These are phyloP conservation scores for Debaryomyces sp. DNA, from an alignment of 1,139 yeast species.

Conservation along the genomic window DNA sequence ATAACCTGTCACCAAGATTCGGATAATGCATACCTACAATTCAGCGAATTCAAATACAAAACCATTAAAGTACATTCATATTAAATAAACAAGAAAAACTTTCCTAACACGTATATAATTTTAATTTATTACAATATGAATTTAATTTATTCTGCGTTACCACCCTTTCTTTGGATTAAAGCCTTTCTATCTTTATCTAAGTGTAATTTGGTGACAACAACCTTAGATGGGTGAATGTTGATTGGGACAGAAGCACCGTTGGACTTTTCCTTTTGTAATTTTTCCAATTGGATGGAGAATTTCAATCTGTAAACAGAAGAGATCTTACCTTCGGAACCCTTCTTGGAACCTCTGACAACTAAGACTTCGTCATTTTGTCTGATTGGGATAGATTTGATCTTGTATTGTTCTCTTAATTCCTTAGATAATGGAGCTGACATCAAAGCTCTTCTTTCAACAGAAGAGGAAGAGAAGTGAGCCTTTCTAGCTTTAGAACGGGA, in stretches of 20 bases:
- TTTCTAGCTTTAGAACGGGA: slow-evolving; percentile 99
- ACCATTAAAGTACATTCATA: slow-evolving; percentile 28
- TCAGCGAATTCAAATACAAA: slow-evolving; percentile 2
- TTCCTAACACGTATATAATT: slow-evolving; percentile 54
- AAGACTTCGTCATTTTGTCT: slow-evolving; percentile 97
- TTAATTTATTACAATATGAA: slow-evolving; percentile 13
- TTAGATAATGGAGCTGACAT: slow-evolving; percentile 99
- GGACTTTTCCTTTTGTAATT: slow-evolving; percentile 96
- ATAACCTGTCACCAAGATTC: not conserved
- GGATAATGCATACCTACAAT: not conserved
- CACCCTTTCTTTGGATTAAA: slow-evolving; percentile 67
- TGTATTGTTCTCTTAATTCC: slow-evolving; percentile 98
- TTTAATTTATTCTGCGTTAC: slow-evolving; percentile 35
- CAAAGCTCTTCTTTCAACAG: slow-evolving; percentile 92
- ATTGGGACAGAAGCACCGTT: slow-evolving; percentile 98
- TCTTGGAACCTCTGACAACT: slow-evolving; percentile 98
- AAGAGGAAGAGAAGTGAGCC: slow-evolving; percentile 99
- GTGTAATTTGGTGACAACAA: slow-evolving; percentile 97
- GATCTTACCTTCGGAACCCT: slow-evolving; percentile 99
- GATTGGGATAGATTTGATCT: slow-evolving; percentile 94
- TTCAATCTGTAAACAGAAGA: slow-evolving; percentile 99
- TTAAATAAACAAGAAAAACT: slow-evolving; percentile 25
- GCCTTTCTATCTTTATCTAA: slow-evolving; percentile 99
- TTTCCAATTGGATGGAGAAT: slow-evolving; percentile 95
- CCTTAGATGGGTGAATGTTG: slow-evolving; percentile 98